These are phyloP conservation scores for Botrytis medusae DNA, from an alignment of 2,329 filamentous ascomycete species.

Conservation along the genomic window DNA sequence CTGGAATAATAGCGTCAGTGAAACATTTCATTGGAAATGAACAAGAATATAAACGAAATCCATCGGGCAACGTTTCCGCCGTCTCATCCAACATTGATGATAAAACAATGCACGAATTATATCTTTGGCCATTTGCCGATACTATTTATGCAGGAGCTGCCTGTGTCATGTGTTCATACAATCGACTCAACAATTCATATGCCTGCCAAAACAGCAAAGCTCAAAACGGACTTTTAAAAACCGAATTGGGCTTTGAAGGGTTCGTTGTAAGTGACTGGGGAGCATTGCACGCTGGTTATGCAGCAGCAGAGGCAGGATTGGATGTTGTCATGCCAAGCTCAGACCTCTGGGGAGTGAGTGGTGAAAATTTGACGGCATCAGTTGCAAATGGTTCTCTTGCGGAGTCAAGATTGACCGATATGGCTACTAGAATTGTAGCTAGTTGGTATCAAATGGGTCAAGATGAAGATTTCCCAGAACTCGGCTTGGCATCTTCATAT, in stretches of 20 bases:
- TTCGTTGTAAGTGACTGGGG: constrained; percentile 83
- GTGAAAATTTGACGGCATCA: constrained; percentile 48
- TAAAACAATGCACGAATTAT: constrained; percentile 71
- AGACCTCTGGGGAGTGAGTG: constrained; percentile 26
- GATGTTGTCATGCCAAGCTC: constrained; percentile 54
- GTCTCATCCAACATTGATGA: constrained; percentile 74
- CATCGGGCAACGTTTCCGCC: constrained; percentile 47
- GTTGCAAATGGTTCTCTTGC: constrained; percentile 57
- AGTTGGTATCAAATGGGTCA: constrained; percentile 60
- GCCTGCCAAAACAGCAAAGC: constrained; percentile 75
- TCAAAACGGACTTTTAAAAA: constrained; percentile 77
- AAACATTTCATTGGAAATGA: constrained; percentile 69
- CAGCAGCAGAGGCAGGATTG: constrained; percentile 73
- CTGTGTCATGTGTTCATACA: constrained; percentile 80
- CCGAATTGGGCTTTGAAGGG: constrained; percentile 82
- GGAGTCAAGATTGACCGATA: constrained; percentile 49
- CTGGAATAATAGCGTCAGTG: constrained; percentile 31
- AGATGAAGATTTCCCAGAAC: constrained; percentile 45
- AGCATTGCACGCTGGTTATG: constrained; percentile 76
- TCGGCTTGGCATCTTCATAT: constrained; percentile 52
- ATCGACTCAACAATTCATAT: constrained; percentile 55
- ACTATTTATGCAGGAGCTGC: constrained; percentile 75
- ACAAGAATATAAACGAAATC: constrained; percentile 55
- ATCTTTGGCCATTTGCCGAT: constrained; percentile 83
- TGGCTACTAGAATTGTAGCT: constrained; percentile 64